Evolutionary conservation across 768 basidiomycete genomes (phyloP).

Genomic region (Rhizopogon vinicolor): DNA sequence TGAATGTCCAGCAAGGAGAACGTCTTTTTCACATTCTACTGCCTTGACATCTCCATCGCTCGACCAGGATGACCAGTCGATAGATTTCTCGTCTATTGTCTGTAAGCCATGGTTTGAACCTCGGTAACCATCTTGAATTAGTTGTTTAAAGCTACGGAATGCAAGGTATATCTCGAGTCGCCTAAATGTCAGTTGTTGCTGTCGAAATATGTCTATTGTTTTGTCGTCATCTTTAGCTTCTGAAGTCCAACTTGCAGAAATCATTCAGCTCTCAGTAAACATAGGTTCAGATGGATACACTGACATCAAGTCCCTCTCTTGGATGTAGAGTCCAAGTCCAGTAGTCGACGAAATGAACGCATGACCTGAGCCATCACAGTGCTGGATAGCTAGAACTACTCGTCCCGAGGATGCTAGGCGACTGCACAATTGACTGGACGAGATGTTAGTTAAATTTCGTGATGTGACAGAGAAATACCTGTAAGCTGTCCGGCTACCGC

Average conservation of each 20-base stretch:
- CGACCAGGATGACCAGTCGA: constrained; percentile 41
- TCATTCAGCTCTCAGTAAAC: neutral
- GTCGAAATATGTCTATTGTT: constrained; percentile 47
- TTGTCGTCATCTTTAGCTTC: constrained; percentile 13
- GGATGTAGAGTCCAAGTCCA: constrained; percentile 45
- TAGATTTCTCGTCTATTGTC: constrained; percentile 30
- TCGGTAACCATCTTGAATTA: constrained; percentile 37
- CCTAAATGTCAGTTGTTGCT: constrained; percentile 67
- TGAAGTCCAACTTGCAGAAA: constrained; percentile 18
- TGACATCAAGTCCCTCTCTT: constrained; percentile 53
- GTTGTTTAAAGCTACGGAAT: constrained; percentile 50
- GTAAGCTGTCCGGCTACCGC: constrained; percentile 68
- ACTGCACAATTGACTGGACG: constrained; percentile 59
- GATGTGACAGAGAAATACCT: constrained; percentile 32
- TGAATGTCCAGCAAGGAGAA: constrained; percentile 47
- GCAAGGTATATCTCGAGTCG: constrained; percentile 63
- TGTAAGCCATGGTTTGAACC: constrained; percentile 26
- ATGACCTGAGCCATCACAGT: constrained; percentile 76
- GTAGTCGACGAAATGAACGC: constrained; percentile 34
- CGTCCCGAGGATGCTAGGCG: constrained; percentile 73
- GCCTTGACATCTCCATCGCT: constrained; percentile 13
- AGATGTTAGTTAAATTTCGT: neutral
- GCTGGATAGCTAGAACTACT: constrained; percentile 79
- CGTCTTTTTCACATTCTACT: constrained; percentile 27
- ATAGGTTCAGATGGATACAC: constrained; percentile 11